Percentiles rank a stretch among this genome's conserved stretches.
phyloP scores from a whole-genome alignment of 257 asterid genomes.

The Fraxinus quadrangulata region DNA sequence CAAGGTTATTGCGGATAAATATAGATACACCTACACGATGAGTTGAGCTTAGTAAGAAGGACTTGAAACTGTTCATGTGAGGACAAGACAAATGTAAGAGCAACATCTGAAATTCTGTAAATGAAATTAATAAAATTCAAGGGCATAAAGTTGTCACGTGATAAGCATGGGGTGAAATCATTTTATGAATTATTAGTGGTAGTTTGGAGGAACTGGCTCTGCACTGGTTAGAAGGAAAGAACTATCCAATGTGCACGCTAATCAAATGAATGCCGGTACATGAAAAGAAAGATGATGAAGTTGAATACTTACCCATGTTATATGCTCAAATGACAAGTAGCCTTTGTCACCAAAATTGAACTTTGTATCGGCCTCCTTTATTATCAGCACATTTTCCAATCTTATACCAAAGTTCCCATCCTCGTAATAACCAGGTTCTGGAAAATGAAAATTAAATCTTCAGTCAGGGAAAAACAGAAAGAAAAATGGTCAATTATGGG shows the following conservation, averaged over 20 bases:
- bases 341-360: constrained; percentile 87
- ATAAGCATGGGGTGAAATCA: background rate
- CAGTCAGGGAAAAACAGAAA: constrained; percentile 11
- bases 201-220: background rate
- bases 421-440: constrained; percentile 99
- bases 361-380: constrained; percentile 84
- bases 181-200: background rate
- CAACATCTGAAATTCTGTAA: background rate
- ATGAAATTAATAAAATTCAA: too few species aligned
- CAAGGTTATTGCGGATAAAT: background rate
- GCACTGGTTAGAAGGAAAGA: background rate
- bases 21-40: too few species aligned
- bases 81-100: background rate
- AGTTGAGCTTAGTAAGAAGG: background rate
- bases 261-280: background rate
- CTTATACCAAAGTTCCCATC: constrained; percentile 94
- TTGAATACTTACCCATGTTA: constrained; percentile 77
- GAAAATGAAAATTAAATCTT: constrained; percentile 25
- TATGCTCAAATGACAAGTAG: constrained; percentile 80
- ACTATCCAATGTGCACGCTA: background rate
- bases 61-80: background rate
- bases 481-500: background rate
- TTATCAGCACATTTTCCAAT: constrained; percentile 87
- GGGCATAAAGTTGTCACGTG: too few species aligned
- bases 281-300: background rate